Base-by-base conservation (phyloP, 305 asterid genomes). In the Fraxinus paxiana region DNA sequence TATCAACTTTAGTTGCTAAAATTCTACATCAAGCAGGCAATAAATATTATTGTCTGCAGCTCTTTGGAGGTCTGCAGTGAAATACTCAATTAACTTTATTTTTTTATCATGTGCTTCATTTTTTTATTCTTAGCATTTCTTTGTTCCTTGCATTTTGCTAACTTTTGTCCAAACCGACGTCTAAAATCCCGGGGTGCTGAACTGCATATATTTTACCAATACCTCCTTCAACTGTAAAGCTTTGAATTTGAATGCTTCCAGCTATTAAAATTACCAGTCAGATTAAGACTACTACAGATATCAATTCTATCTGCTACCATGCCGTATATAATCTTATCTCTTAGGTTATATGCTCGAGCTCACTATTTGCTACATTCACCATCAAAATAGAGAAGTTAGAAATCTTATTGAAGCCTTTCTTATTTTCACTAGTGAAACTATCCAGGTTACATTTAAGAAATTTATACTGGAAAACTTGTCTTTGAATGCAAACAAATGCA, bases 361-460 rank as follows among this genome's bases (percentile, higher is more conserved):
- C 13, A 8, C 63, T 71, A 9, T 30, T 72, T 82, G 63, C 35
- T 33, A 30, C 75, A 33, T 54, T 31, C 51, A 76, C 33, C 43
- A 31, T 54, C 71, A 31, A 59, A 54, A 34, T 18, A 22, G 71
- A 54, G 41, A 48, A 75, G 61, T 20, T 24, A 18, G 35, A 41
- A 33, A 38, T 38, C 56, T n/a, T 35, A 78, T 61, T 82, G 84
- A 78, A 43, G 35, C 18, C 73, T 35, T 78, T 59, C 33, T 59
- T 78, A 77, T 20, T 28, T 61, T 30, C 30, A 67, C 69, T 79
- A 43, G 59, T 63, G 67, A 65, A 63, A 46, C 84, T 51, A 77
- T 82, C 82, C 81, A 31, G 38, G 46, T 82, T 59, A 59, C 77
- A 76, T 82, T 5, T 43, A 65, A 59, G 63, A 71, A 51, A 30